phyloP scores from a whole-genome alignment of 208 protist species.

The Blechomonas ayalai region DNA sequence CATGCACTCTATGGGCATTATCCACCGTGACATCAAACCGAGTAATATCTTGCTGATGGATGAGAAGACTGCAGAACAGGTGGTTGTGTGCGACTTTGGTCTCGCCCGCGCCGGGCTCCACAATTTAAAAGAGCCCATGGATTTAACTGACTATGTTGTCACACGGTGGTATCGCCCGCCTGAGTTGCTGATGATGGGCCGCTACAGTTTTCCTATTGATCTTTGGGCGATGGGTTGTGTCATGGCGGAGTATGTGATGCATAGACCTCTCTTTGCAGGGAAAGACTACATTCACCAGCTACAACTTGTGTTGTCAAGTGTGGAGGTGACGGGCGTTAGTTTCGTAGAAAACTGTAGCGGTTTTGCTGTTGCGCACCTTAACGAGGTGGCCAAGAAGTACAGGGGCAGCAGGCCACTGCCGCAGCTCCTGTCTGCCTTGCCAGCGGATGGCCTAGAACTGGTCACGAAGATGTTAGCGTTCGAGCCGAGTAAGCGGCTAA shows the following conservation, averaged over 20 bases:
- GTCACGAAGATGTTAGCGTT: conserved; percentile 88
- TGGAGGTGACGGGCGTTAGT: conserved; percentile 53
- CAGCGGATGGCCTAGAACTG: conserved; percentile 78
- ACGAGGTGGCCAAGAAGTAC: conserved; percentile 69
- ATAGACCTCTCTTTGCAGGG: conserved; percentile 76
- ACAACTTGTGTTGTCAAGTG: conserved; percentile 75
- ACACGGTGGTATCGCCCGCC: conserved; percentile 99
- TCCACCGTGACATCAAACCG: conserved; percentile 97
- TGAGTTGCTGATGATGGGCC: conserved; percentile 96
- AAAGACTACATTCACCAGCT: conserved; percentile 88
- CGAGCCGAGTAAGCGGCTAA: conserved; percentile 86
- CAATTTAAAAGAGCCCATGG: conserved; percentile 53
- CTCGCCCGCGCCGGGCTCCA: conserved; percentile 73
- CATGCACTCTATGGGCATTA: conserved; percentile 94
- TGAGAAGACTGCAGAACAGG: conserved; percentile 66
- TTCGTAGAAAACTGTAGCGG: conserved; percentile 51
- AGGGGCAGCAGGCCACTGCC: conserved; percentile 44
- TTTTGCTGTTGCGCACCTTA: conserved; percentile 42
- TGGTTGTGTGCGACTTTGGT: conserved; percentile 93
- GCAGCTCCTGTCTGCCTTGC: conserved; percentile 36
- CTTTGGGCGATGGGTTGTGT: conserved; percentile 99
- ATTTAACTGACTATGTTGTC: conserved; percentile 96
- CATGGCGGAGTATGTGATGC: conserved; percentile 95
- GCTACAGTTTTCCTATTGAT: conserved; percentile 91
- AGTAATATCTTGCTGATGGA: conserved; percentile 92